These are phyloP conservation scores for Boletus vinaceobasis DNA, from an alignment of 768 basidiomycete species.

Conservation along the genomic window DNA sequence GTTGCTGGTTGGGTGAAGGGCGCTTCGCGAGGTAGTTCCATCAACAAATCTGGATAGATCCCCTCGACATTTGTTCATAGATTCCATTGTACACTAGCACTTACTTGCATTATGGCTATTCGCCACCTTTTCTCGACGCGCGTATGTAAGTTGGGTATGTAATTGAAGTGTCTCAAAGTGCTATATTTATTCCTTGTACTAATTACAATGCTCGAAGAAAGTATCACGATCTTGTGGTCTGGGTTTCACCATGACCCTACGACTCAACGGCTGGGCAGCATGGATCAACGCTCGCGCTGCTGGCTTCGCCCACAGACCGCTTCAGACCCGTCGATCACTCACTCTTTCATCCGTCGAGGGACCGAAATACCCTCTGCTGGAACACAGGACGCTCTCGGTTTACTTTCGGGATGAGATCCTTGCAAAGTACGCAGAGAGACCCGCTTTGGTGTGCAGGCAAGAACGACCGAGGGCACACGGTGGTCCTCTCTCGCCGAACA, in stretches of 20 bases:
- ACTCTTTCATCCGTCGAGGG: slow-evolving; percentile 57
- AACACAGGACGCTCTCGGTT: slow-evolving; percentile 51
- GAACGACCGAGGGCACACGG: slow-evolving; percentile 59
- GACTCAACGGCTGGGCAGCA: not conserved
- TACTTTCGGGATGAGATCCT: slow-evolving; percentile 62
- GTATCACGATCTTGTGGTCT: not conserved
- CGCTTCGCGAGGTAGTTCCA: not conserved
- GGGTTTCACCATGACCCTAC: slow-evolving; percentile 3
- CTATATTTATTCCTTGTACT: not conserved
- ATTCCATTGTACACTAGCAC: slow-evolving; percentile 15
- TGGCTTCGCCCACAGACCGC: slow-evolving; percentile 2
- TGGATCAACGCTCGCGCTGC: not conserved
- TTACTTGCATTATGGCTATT: slow-evolving; percentile 2
- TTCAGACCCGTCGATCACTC: slow-evolving; percentile 26
- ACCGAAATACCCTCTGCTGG: slow-evolving; percentile 52
- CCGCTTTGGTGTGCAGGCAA: slow-evolving; percentile 62
- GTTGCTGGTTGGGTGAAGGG: not conserved
- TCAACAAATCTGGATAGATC: slow-evolving; percentile 14
- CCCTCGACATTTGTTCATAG: slow-evolving; percentile 7
- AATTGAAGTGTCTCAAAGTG: too few relatives aligned
- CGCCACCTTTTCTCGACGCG: not conserved
- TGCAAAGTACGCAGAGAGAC: slow-evolving; percentile 42
- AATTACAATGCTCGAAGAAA: not conserved
- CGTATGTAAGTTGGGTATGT: not conserved
- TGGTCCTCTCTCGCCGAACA: slow-evolving; percentile 54